phyloP scores from a whole-genome alignment of 306 rosid species.

The Potentilla sterilis region DNA sequence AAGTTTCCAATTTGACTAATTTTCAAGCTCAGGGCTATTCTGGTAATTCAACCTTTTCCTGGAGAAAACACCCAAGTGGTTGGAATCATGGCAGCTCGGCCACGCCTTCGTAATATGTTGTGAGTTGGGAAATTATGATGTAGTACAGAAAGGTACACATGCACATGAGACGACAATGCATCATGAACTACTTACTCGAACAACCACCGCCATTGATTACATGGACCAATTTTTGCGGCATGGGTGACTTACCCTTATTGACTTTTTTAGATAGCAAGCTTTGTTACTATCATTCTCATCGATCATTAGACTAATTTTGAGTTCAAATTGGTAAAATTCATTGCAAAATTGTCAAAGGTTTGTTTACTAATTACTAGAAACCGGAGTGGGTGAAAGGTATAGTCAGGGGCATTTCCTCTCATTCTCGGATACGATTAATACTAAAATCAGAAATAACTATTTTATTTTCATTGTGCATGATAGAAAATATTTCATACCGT shows the following conservation, averaged over 20 bases:
- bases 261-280: conserved; percentile 26
- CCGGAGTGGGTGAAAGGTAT: too few relatives aligned
- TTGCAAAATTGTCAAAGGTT: not conserved
- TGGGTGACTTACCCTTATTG: conserved; percentile 36
- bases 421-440: too few relatives aligned
- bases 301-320: not conserved
- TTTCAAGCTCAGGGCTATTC: not conserved
- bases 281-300: not conserved
- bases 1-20: not conserved
- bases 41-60: conserved; percentile 1
- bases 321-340: not conserved
- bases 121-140: conserved; percentile 15
- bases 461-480: too few relatives aligned
- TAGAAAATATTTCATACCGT: too few relatives aligned
- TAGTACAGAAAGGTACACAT: conserved; percentile 44
- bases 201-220: conserved; percentile 40
- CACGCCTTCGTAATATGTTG: conserved; percentile 45
- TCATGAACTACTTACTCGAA: conserved; percentile 2
- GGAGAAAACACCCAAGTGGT: conserved; percentile 41
- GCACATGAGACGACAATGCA: conserved; percentile 27
- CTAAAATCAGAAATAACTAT: too few relatives aligned
- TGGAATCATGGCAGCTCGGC: conserved; percentile 50
- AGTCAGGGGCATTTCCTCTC: too few relatives aligned
- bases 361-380: not conserved
- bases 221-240: conserved; percentile 42